Percentiles rank a stretch among this genome's conserved stretches.
These are phyloP conservation scores for Pyricularia sp. DNA, from an alignment of 2,329 filamentous ascomycete species.

Conservation along the genomic window DNA sequence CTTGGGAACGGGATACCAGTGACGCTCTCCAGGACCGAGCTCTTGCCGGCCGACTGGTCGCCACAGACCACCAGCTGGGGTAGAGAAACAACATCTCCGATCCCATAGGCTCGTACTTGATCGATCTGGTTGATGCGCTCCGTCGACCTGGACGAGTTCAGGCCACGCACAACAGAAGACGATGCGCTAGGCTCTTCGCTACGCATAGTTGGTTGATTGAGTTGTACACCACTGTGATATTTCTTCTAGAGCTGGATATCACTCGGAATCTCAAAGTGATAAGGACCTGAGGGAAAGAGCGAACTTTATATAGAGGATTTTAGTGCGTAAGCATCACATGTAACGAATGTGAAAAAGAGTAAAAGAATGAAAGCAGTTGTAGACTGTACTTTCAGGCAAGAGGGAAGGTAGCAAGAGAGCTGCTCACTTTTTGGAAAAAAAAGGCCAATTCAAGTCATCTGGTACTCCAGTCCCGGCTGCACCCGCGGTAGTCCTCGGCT, in stretches of 20 bases:
- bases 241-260: neutral
- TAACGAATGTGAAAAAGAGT: neutral
- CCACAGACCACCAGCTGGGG: slow-evolving; percentile 48
- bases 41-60: slow-evolving; percentile 54
- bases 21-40: slow-evolving; percentile 55
- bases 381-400: neutral
- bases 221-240: no score
- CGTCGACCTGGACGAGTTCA: no score
- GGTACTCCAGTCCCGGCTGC: neutral
- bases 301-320: neutral
- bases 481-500: neutral
- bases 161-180: no score
- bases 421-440: neutral
- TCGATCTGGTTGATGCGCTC: no score
- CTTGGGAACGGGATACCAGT: slow-evolving; percentile 50
- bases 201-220: no score
- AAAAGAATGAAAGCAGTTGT: neutral
- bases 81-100: slow-evolving; percentile 11
- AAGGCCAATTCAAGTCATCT: neutral
- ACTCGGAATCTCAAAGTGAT: neutral
- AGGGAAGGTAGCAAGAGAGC: neutral
- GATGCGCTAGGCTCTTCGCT: no score
- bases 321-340: neutral
- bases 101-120: no score
- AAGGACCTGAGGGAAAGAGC: neutral